Conservation (phyloP, 2,329 filamentous ascomycete species). For the Diaporthe nobilis region DNA sequence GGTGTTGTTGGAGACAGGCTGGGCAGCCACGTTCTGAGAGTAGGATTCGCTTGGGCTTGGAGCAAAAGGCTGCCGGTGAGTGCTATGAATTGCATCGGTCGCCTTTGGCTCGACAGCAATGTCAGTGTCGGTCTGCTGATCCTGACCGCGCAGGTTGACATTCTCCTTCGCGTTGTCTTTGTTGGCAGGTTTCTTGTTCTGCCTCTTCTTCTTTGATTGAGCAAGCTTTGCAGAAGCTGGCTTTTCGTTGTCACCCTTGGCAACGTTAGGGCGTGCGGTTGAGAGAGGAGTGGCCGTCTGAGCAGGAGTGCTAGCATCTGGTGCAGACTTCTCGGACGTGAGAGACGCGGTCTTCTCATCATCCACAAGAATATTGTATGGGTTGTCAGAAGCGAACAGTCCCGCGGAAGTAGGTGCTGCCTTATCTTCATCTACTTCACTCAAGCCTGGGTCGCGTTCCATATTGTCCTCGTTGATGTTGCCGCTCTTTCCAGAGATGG, state of each 20-base stretch:
- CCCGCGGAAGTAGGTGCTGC: not conserved
- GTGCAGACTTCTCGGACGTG: not conserved
- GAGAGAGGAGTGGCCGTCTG: not conserved
- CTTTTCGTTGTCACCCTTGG: not conserved
- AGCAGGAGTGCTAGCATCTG: no score
- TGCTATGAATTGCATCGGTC: not conserved
- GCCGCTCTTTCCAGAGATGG: not conserved
- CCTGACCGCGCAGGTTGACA: not conserved
- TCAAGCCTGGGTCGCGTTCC: not conserved
- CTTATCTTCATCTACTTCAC: not conserved
- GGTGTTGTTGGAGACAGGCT: not conserved
- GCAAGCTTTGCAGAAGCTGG: not conserved
- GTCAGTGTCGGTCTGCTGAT: not conserved
- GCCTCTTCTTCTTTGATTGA: not conserved
- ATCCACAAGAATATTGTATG: not conserved
- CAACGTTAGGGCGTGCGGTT: not conserved
- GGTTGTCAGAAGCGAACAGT: conserved; percentile 1
- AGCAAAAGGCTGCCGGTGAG: not conserved
- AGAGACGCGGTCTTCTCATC: not conserved
- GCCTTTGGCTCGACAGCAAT: not conserved
- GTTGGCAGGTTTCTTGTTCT: not conserved
- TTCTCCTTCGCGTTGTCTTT: not conserved
- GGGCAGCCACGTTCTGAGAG: not conserved
- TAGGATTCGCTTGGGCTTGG: not conserved
- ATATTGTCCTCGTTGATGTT: not conserved